These are phyloP conservation scores for Nadsonia starkeyi-henricii DNA, from an alignment of 1,139 yeast genomes.

Conservation along the genomic window DNA sequence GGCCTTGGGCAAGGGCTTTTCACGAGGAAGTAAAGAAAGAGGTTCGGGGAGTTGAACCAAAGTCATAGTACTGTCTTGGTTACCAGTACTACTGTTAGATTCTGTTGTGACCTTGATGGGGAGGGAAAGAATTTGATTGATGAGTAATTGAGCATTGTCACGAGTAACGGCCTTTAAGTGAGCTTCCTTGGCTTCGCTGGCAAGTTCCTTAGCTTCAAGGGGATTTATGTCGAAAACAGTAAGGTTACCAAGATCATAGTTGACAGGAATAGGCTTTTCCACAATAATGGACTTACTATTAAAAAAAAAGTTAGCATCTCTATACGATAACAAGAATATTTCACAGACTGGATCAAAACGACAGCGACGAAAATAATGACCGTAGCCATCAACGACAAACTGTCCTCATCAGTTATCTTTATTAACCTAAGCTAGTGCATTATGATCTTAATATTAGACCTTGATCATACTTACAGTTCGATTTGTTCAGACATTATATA, in stretches of 20 bases:
- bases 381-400: no score
- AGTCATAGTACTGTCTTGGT: constrained; percentile 64
- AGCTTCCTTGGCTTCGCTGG: constrained; percentile 43
- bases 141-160: constrained; percentile 81
- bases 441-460: no score
- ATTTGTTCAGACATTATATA: neutral
- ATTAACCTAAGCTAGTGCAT: no score
- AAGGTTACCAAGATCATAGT: constrained; percentile 75
- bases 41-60: constrained; percentile 81
- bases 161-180: constrained; percentile 60
- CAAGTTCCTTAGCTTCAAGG: constrained; percentile 56
- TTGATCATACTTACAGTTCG: neutral
- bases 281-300: constrained; percentile 26
- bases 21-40: constrained; percentile 74
- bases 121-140: constrained; percentile 78
- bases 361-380: no score
- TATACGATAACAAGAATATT: no score
- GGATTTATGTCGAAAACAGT: constrained; percentile 74
- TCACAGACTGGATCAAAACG: no score
- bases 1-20: constrained; percentile 84
- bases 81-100: constrained; percentile 39
- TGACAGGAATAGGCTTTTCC: constrained; percentile 75
- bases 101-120: constrained; percentile 82
- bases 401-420: no score
- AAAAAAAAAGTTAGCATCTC: no score